Evolutionary conservation across 768 basidiomycete species (phyloP).

Genomic region (Serendipita sp.): DNA sequence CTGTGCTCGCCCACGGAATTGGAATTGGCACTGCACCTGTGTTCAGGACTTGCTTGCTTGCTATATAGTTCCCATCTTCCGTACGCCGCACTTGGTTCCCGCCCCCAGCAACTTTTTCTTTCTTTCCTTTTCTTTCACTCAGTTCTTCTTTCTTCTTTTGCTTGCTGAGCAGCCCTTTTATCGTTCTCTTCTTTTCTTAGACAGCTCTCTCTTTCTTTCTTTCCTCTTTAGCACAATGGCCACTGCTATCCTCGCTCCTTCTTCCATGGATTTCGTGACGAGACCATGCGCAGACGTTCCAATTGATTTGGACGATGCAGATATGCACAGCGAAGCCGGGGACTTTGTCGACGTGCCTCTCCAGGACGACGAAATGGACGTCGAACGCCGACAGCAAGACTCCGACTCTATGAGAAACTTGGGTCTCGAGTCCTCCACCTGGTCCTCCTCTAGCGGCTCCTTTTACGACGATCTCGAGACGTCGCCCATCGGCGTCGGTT

Average conservation of each 20-base stretch:
- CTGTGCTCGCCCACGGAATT: no score
- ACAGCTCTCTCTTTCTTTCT: no score
- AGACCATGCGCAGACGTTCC: neutral
- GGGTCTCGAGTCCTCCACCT: neutral
- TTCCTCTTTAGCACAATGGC: neutral
- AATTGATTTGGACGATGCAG: slow-evolving; percentile 1
- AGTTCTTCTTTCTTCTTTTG: no score
- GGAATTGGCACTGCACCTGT: no score
- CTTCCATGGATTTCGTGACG: no score
- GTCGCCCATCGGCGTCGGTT: neutral
- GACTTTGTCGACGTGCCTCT: no score
- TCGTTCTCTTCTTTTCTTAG: no score
- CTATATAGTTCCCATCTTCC: no score
- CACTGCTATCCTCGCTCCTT: neutral
- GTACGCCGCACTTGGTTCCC: no score
- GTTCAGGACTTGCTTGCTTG: no score
- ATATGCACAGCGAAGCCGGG: no score
- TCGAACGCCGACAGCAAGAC: neutral
- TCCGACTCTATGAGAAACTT: neutral
- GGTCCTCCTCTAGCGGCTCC: neutral
- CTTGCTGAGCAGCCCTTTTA: no score
- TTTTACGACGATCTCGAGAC: slow-evolving; percentile 4
- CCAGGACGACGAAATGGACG: neutral
- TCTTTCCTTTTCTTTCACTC: neutral
- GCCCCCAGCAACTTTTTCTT: neutral